phyloP scores from a whole-genome alignment of 208 protist genomes.

The Acanthamoeba healyi region DNA sequence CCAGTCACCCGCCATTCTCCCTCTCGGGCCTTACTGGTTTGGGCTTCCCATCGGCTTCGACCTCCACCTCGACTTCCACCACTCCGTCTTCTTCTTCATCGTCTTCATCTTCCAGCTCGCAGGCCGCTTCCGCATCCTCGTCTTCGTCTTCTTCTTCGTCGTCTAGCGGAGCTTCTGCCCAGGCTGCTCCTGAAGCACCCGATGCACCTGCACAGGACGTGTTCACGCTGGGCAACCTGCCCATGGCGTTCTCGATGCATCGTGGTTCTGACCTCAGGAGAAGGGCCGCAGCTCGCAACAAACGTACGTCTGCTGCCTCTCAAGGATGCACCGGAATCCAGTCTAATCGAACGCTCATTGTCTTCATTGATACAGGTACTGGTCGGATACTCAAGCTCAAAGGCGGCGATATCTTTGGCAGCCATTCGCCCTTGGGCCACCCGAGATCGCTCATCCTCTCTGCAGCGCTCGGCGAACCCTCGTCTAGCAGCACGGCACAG shows the following conservation, averaged over 20 bases:
- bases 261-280: neutral
- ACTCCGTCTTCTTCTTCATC: constrained; percentile 44
- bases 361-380: neutral
- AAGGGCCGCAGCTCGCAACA: neutral
- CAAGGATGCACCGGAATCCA: neutral
- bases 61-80: neutral
- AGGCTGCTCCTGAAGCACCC: neutral
- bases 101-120: neutral
- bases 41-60: neutral
- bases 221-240: constrained; percentile 38
- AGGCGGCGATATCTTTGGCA: constrained; percentile 11
- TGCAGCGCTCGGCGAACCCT: neutral
- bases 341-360: neutral
- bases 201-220: neutral
- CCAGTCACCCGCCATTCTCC: neutral
- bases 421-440: neutral
- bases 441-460: constrained; percentile 4
- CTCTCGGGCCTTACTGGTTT: neutral
- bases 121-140: neutral
- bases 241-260: constrained; percentile 40
- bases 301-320: neutral
- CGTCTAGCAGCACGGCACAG: neutral
- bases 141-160: constrained; percentile 58
- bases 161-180: neutral
- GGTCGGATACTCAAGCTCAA: neutral